Conservation (phyloP, 2,329 filamentous ascomycete genomes). For the Berkeleyomyces rouxiae region DNA sequence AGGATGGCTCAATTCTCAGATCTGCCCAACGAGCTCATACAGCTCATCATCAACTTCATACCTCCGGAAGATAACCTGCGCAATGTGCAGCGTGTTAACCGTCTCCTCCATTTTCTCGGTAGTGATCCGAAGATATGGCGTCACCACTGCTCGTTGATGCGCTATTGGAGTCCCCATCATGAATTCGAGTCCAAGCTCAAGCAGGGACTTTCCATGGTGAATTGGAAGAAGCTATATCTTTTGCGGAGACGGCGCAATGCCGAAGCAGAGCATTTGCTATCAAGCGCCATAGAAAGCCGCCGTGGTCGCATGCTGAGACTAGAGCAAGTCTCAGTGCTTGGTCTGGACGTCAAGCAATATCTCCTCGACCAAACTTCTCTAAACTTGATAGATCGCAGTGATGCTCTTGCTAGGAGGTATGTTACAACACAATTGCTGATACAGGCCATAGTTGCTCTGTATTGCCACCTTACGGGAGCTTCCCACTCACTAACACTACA, state of each 20-base stretch:
- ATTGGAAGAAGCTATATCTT: constrained; percentile 61
- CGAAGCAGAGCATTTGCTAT: constrained; percentile 37
- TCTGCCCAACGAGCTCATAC: constrained; percentile 73
- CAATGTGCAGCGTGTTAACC: constrained; percentile 38
- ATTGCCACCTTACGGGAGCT: neutral
- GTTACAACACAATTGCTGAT: constrained; percentile 7
- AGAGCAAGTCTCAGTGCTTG: constrained; percentile 51
- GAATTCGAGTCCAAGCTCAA: constrained; percentile 39
- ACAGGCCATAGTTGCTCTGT: neutral
- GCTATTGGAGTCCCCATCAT: constrained; percentile 57
- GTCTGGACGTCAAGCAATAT: constrained; percentile 80
- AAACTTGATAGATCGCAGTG: constrained; percentile 39
- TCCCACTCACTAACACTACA: neutral
- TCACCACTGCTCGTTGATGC: constrained; percentile 54
- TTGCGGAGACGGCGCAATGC: constrained; percentile 36
- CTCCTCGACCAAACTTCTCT: constrained; percentile 49
- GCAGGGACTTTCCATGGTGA: constrained; percentile 35
- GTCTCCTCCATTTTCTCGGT: constrained; percentile 46
- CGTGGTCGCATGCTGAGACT: constrained; percentile 52
- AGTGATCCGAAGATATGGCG: constrained; percentile 68
- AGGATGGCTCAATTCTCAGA: constrained; percentile 2
- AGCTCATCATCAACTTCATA: constrained; percentile 52
- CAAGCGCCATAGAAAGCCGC: constrained; percentile 55
- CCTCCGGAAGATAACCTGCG: constrained; percentile 38
- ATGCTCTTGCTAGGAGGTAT: constrained; percentile 59